Percentiles rank a stretch among this genome's conserved stretches.
These are phyloP conservation scores for Asclepias syriaca DNA, from an alignment of 257 asterid genomes.

Conservation along the genomic window DNA sequence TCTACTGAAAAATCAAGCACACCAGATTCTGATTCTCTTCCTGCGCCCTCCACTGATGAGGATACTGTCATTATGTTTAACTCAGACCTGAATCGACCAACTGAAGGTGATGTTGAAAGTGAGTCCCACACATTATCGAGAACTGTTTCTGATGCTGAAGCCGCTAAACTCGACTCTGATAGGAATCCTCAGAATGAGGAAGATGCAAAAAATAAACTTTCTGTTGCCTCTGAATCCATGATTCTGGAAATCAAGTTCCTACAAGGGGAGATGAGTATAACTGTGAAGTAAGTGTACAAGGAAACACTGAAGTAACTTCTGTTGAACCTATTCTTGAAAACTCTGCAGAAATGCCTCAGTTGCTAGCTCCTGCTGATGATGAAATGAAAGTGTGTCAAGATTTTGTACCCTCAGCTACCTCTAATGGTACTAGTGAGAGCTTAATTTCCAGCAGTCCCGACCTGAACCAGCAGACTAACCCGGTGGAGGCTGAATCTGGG, in stretches of 20 bases:
- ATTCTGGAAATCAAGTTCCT: not conserved
- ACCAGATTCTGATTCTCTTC: conserved; percentile 4
- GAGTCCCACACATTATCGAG: not conserved
- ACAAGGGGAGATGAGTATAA: not conserved
- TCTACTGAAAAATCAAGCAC: conserved; percentile 7
- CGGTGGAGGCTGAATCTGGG: not conserved
- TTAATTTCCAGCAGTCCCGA: conserved; percentile 1
- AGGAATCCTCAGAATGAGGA: not conserved
- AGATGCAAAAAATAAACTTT: conserved; percentile 7
- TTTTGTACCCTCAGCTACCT: conserved; percentile 7
- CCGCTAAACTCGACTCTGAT: not conserved
- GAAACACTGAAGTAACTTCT: not conserved
- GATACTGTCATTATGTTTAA: conserved; percentile 2
- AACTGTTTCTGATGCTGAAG: conserved; percentile 12
- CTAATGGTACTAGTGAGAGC: not conserved
- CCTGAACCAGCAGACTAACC: not conserved
- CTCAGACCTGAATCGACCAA: conserved; percentile 18
- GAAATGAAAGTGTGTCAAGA: not conserved
- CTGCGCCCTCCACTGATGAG: conserved; percentile 1
- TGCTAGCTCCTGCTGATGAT: conserved; percentile 10
- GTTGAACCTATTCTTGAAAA: conserved; percentile 13
- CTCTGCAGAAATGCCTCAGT: conserved; percentile 1
- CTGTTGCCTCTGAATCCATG: conserved; percentile 7
- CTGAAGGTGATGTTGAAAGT: conserved; percentile 13
- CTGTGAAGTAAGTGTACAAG: not conserved